Conservation (phyloP, 208 protist species). For the Porcisia deanei region DNA sequence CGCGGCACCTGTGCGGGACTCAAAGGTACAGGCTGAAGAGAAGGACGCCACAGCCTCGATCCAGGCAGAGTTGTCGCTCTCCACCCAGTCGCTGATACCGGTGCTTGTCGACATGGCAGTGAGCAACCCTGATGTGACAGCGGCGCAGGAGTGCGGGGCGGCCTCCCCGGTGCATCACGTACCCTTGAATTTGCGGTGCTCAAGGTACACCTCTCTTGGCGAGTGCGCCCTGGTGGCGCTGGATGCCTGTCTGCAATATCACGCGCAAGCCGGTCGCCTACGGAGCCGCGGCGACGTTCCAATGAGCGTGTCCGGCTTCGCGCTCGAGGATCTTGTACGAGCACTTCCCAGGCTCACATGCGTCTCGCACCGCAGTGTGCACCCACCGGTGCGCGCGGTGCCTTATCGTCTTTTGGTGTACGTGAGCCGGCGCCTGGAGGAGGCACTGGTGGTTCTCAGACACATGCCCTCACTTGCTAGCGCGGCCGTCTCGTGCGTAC, state of each 20-base stretch:
- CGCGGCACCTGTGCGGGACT: conserved; percentile 10
- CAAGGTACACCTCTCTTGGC: conserved; percentile 76
- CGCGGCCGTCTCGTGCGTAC: conserved; percentile 56
- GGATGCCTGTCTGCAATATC: conserved; percentile 56
- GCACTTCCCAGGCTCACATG: conserved; percentile 46
- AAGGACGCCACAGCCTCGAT: conserved; percentile 7
- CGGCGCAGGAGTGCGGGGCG: conserved; percentile 36
- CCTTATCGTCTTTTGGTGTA: conserved; percentile 55
- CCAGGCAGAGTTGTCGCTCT: conserved; percentile 24
- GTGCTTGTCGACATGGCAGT: conserved; percentile 59
- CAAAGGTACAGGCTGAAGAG: conserved; percentile 17
- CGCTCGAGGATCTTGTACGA: conserved; percentile 48
- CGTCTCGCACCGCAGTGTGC: conserved; percentile 60
- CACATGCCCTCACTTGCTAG: conserved; percentile 71
- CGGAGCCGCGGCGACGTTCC: conserved; percentile 13
- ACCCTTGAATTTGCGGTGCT: conserved; percentile 43
- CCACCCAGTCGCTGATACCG: conserved; percentile 48
- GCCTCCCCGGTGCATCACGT: conserved; percentile 63
- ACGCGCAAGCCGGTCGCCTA: conserved; percentile 27
- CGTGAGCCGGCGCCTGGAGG: conserved; percentile 38
- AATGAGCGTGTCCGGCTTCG: conserved; percentile 12
- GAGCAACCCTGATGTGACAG: conserved; percentile 70
- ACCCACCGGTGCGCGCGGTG: conserved; percentile 58
- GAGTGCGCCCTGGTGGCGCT: conserved; percentile 67
- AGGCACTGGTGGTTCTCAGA: conserved; percentile 41